phyloP scores from a whole-genome alignment of 169 alveolate genomes.

The Plasmodium cynomolgi region DNA sequence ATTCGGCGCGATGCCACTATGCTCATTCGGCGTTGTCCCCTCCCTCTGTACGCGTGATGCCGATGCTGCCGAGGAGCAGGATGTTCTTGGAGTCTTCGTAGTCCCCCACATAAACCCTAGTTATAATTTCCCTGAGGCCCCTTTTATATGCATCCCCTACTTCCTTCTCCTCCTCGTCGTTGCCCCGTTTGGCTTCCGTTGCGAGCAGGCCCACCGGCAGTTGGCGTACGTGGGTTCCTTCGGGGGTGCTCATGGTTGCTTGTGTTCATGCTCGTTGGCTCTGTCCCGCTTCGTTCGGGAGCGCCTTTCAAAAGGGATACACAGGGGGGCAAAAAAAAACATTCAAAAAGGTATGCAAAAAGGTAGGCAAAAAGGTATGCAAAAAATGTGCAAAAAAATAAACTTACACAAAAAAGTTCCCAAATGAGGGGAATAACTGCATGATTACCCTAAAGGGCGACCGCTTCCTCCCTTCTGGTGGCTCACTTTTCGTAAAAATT shows the following conservation, averaged over 20 bases:
- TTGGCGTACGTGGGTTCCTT: neutral
- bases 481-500: neutral
- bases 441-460: neutral
- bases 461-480: neutral
- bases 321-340: neutral
- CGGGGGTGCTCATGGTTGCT: neutral
- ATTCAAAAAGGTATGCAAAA: neutral
- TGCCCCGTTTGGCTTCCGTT: neutral
- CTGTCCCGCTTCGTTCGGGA: neutral
- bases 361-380: too few species aligned
- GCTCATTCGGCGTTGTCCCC: neutral
- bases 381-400: too few species aligned
- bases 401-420: neutral
- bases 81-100: constrained; percentile 61
- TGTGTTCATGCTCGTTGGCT: neutral
- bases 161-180: neutral
- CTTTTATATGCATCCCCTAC: neutral
- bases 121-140: constrained; percentile 45
- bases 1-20: neutral
- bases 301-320: neutral
- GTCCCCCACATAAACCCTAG: constrained; percentile 49
- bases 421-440: neutral
- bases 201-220: neutral
- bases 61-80: constrained; percentile 16
- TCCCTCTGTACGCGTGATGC: constrained; percentile 49